Evolutionary conservation across 495 filamentous ascomycete genomes (phyloP).

Genomic region (Tuber magnatum): DNA sequence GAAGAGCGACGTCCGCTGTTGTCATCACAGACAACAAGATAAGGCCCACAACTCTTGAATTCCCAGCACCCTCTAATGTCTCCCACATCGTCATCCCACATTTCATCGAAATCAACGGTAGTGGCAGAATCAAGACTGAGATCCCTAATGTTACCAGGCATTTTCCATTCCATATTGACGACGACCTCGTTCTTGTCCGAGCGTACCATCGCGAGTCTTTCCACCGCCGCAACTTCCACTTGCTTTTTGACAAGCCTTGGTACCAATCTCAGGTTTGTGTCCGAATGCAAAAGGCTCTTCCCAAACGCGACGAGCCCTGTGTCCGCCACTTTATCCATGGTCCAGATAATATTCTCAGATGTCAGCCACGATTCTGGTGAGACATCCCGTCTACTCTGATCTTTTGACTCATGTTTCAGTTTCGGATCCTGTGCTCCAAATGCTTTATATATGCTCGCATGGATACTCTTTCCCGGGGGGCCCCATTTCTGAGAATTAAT

Average conservation of each 20-base stretch:
- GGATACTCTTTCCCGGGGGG: constrained; percentile 16
- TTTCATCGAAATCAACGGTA: constrained; percentile 13
- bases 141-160: constrained; percentile 24
- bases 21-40: constrained; percentile 35
- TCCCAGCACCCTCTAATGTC: constrained; percentile 30
- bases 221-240: constrained; percentile 32
- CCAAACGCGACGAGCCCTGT: constrained; percentile 21
- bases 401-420: not conserved
- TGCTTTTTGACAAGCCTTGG: constrained; percentile 31
- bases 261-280: constrained; percentile 35
- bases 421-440: constrained; percentile 10
- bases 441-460: constrained; percentile 30
- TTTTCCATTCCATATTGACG: constrained; percentile 35
- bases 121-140: constrained; percentile 23
- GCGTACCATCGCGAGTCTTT: constrained; percentile 31
- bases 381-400: not conserved
- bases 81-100: constrained; percentile 19
- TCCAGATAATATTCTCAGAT: constrained; percentile 23
- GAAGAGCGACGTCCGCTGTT: constrained; percentile 21
- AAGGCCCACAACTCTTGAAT: constrained; percentile 34
- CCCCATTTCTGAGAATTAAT: constrained; percentile 32
- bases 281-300: constrained; percentile 35
- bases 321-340: constrained; percentile 21
- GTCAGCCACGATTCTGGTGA: constrained; percentile 12
- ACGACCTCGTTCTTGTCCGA: constrained; percentile 20